A percentile compares a stretch with the other conserved stretches of the same genome.
Evolutionary conservation across 345 rosid species (phyloP).

Genomic region (Syzygium aqueum): DNA sequence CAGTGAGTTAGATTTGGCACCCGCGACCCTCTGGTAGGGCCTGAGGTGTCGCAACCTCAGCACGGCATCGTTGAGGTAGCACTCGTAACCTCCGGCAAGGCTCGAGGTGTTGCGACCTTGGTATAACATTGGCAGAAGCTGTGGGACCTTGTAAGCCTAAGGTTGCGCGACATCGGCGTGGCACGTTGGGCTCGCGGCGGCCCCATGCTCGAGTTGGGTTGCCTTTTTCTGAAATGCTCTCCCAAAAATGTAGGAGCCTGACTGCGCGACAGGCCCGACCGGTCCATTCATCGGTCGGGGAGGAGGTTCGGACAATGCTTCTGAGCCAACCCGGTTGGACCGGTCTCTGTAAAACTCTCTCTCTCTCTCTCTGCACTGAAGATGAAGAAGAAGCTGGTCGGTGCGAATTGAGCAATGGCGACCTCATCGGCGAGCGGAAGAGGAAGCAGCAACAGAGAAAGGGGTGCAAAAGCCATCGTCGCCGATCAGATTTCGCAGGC

Average conservation of each 20-base stretch:
- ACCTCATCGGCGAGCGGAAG: slow-evolving; percentile 1
- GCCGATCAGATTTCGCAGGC: slow-evolving; percentile 75
- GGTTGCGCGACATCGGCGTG: neutral
- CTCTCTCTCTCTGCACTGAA: neutral
- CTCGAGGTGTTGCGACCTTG: rapidly evolving
- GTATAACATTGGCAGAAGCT: rapidly evolving
- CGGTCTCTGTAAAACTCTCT: neutral
- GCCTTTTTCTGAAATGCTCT: too few species aligned
- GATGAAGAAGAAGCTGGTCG: neutral
- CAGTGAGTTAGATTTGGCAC: neutral
- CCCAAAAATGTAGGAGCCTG: too few species aligned
- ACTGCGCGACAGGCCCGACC: too few species aligned
- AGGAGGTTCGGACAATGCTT: too few species aligned
- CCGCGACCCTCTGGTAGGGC: neutral
- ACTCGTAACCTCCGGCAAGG: neutral
- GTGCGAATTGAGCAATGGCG: slow-evolving; percentile 9
- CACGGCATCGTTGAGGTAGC: rapidly evolving
- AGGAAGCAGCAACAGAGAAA: slow-evolving; percentile 29
- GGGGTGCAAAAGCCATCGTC: slow-evolving; percentile 58
- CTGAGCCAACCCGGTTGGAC: too few species aligned
- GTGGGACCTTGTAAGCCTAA: rapidly evolving
- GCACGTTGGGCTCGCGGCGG: rapidly evolving
- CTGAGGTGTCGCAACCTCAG: rapidly evolving
- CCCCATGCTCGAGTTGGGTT: too few species aligned
- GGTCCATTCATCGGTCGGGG: too few species aligned